Percentiles rank a stretch among this genome's conserved stretches.
Evolutionary conservation across 2,329 filamentous ascomycete genomes (phyloP).

Genomic region (Chrysoporthe austroafricana): DNA sequence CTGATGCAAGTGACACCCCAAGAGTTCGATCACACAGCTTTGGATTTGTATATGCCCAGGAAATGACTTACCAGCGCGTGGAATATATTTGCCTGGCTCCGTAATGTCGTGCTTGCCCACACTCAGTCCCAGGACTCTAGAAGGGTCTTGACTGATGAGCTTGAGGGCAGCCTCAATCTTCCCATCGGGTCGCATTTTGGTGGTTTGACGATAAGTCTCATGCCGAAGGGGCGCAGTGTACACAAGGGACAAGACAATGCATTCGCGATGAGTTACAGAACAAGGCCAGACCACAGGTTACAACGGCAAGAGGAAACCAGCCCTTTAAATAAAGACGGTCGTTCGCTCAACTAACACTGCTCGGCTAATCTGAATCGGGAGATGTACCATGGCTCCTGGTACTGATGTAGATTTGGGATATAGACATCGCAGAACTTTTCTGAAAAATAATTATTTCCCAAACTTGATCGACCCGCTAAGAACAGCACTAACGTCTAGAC

Average conservation of each 20-base stretch:
- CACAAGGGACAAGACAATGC: background rate
- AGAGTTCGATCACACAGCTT: no score
- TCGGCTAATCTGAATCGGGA: no score
- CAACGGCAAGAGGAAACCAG: background rate
- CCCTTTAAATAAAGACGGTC: background rate
- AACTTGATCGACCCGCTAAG: no score
- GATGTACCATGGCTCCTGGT: no score
- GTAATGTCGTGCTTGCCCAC: constrained; percentile 16
- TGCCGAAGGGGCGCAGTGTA: background rate
- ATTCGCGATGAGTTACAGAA: background rate
- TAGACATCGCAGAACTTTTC: no score
- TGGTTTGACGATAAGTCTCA: background rate
- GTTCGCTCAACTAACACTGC: background rate
- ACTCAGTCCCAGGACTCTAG: constrained; percentile 22
- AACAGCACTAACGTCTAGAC: no score
- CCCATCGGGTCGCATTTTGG: constrained; percentile 22
- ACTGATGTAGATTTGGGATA: no score
- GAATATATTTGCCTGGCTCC: constrained; percentile 21
- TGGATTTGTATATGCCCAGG: no score
- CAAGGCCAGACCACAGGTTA: background rate
- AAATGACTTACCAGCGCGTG: constrained; percentile 13
- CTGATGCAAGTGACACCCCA: background rate
- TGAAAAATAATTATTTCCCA: no score
- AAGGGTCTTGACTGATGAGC: constrained; percentile 21
- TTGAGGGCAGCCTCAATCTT: constrained; percentile 17